Percentiles rank a stretch among this genome's conserved stretches.
Conservation (phyloP, 2,329 filamentous ascomycete genomes). For the Monascus ruber region DNA sequence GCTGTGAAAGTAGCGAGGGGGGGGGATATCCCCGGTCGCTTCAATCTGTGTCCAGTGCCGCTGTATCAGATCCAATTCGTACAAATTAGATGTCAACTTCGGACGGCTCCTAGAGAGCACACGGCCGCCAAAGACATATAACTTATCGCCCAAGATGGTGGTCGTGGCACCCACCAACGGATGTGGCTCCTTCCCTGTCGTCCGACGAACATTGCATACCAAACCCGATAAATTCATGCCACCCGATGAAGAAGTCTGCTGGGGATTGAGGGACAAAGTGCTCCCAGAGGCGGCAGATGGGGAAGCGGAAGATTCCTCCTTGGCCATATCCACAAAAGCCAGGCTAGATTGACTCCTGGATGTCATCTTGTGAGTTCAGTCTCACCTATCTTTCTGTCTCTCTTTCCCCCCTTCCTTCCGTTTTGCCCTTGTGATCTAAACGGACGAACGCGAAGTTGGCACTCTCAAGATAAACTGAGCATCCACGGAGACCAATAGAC, state of each 20-base stretch:
- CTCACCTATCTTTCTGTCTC: not conserved
- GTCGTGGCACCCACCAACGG: slow-evolving; percentile 91
- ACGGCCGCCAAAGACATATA: slow-evolving; percentile 92
- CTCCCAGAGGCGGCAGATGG: slow-evolving; percentile 10
- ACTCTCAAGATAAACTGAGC: too few relatives aligned
- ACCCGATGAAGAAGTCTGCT: slow-evolving; percentile 12
- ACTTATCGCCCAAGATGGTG: slow-evolving; percentile 84
- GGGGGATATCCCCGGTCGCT: slow-evolving; percentile 70
- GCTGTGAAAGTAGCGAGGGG: slow-evolving; percentile 92
- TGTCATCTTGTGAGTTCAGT: slow-evolving; percentile 15
- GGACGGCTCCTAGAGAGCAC: slow-evolving; percentile 75
- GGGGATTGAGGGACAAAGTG: slow-evolving; percentile 15
- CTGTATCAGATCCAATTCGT: slow-evolving; percentile 81
- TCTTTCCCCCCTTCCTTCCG: not conserved
- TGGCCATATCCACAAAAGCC: slow-evolving; percentile 20
- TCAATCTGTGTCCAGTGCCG: slow-evolving; percentile 91
- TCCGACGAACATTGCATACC: slow-evolving; percentile 62
- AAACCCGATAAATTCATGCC: slow-evolving; percentile 54
- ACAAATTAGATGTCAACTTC: slow-evolving; percentile 78
- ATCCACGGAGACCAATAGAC: too few relatives aligned
- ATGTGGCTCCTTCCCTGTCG: slow-evolving; percentile 82
- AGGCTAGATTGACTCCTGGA: slow-evolving; percentile 30
- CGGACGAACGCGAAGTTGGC: too few relatives aligned
- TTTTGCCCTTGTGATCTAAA: too few relatives aligned
- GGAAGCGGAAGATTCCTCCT: slow-evolving; percentile 14